Evolutionary conservation across 106 monocot species (phyloP).

Genomic region (Gastrodia elata): DNA sequence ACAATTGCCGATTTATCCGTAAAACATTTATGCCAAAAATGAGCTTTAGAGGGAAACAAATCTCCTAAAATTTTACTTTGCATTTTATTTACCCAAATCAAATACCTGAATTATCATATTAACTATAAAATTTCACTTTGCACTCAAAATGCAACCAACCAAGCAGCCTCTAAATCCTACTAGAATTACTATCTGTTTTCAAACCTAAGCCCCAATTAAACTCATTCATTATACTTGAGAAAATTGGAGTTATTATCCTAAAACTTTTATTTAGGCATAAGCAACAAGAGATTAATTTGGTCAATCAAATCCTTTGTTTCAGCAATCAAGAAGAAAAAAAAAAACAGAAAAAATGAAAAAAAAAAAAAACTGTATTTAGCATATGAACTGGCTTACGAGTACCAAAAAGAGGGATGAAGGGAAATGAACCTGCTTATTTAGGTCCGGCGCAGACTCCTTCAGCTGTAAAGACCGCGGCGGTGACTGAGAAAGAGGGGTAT

Average conservation of each 20-base stretch:
- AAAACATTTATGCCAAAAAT: too few species aligned
- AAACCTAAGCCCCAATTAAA: neutral
- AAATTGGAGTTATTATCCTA: neutral
- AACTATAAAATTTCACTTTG: neutral
- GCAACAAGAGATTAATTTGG: neutral
- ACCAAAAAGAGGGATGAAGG: neutral
- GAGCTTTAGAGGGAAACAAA: too few species aligned
- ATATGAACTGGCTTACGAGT: neutral
- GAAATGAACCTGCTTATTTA: neutral
- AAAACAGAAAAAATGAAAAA: neutral
- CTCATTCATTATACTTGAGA: neutral
- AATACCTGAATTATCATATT: neutral
- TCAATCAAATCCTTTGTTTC: neutral
- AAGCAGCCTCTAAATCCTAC: neutral
- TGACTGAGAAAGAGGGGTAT: neutral
- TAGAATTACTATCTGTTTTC: neutral
- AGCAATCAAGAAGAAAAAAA: neutral
- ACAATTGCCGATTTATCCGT: too few species aligned
- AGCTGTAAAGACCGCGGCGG: neutral
- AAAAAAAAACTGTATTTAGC: neutral
- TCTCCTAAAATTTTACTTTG: too few species aligned
- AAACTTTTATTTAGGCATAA: neutral
- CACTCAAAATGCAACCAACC: neutral
- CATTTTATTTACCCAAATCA: too few species aligned
- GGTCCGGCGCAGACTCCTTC: neutral